These are phyloP conservation scores for Pistacia vera DNA, from an alignment of 345 rosid species.

Conservation along the genomic window DNA sequence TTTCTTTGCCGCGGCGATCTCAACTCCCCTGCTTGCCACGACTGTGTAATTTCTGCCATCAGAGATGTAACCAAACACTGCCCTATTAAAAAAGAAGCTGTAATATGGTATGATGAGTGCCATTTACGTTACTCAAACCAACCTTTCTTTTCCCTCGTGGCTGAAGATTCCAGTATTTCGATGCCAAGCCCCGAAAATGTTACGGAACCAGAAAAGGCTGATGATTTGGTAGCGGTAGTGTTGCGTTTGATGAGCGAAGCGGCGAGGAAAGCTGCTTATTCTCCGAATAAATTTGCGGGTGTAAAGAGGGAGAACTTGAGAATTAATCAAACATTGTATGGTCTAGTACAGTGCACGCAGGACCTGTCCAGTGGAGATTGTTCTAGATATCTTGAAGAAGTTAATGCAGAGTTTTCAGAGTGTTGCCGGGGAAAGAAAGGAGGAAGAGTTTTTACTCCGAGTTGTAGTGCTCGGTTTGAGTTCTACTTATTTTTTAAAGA, in stretches of 20 bases:
- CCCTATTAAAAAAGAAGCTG: conserved; percentile 14
- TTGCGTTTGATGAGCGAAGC: neutral
- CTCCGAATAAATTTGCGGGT: neutral
- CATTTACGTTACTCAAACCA: conserved; percentile 31
- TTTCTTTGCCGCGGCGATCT: conserved; percentile 20
- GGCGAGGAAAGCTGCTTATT: neutral
- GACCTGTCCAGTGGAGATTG: conserved; percentile 17
- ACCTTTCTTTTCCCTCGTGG: conserved; percentile 10
- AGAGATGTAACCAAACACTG: conserved; percentile 22
- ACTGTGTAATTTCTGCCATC: conserved; percentile 17
- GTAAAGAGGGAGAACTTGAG: neutral
- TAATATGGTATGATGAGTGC: conserved; percentile 42
- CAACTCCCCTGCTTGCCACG: neutral
- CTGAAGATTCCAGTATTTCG: neutral
- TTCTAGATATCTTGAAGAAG: neutral
- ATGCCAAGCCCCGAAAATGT: neutral
- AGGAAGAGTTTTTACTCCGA: conserved; percentile 18
- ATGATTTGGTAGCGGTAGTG: neutral
- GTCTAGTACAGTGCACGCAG: conserved; percentile 27
- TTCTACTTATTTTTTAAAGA: conserved; percentile 2
- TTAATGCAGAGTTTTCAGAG: neutral
- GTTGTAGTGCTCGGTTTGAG: conserved; percentile 29
- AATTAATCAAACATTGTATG: neutral
- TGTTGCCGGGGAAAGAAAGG: neutral
- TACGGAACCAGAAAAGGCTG: neutral